Base-by-base conservation (phyloP, 1,284 basidiomycete species). In the Cutaneotrichosporon sp. region DNA sequence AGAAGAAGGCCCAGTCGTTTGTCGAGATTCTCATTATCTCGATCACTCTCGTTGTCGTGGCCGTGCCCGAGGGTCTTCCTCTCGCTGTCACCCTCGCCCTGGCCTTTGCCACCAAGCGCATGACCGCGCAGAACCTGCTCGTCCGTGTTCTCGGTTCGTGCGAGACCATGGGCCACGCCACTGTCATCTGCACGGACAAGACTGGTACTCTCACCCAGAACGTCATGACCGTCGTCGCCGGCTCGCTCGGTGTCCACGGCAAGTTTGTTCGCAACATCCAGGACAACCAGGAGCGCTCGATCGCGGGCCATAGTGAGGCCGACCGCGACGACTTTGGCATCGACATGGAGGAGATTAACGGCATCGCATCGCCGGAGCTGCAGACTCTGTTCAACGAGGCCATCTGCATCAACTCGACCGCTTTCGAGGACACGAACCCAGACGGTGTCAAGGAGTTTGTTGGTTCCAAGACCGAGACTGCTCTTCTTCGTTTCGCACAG, bases 141-240 rank as follows among this genome's bases (percentile, higher is more conserved):
- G 96, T 99, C 21, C 92, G 96, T 69, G 90, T 98, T 3, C 86
- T 99, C 40, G 91, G 92, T 14, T 93, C 92, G 31, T 99, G 96
- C 81, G 96, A 98, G 83, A 98, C 92, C 8, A 99, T 98, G 95
- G 96, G 91, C 38, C 97, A 98, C 76, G 91, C 94, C 14, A 96
- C 90, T 26, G 95, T 97, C 67, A 86, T 97, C 32, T 97, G 94
- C 82, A 97, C 94, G 22, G 93, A 97, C 84, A 97, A 97, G 83
- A 96, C 94, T 1, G 81, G 84, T 66, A 85, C 93, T 8, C 87
- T 94, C 31, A 98, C 96, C 0, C 90, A 93, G 76, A 98, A 98
- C 83, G 84, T 84, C 73, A 99, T 99, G 96, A 87, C 88, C 18
- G 90, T 99, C 72, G 96, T 99, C 58, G 94, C 96, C 16, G 96